Base-by-base conservation (phyloP, 2,329 filamentous ascomycete species). In the Phaeosphaeriaceae sp. region DNA sequence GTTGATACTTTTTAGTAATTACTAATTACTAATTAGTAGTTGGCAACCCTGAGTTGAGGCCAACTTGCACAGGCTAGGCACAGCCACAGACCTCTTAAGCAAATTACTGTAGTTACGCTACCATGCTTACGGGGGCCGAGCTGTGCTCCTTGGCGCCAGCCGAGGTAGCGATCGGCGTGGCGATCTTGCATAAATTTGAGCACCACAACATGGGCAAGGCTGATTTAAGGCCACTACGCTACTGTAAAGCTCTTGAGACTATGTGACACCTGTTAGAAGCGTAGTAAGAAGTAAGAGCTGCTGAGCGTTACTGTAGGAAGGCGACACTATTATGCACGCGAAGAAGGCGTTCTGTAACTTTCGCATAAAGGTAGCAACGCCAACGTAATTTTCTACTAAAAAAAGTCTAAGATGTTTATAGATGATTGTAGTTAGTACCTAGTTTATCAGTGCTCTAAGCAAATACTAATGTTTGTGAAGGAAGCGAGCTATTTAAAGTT, bases 371-470 rank as follows among this genome's bases (percentile, higher is more conserved):
- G 45, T 13, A 47, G 37, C 20, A 47, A 47, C 36, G 41, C 8
- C 17, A 37, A 48, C 23, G 45, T 48, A 37, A 48, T 42, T 26
- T 42, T 42, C 36, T 41, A 32, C 29, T 48, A 47, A 21, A 23
- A 42, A 37, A 0, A 42, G 35, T 37, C 30, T 12, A 11, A 48
- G 15, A 48, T 20, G 17, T 13, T 1, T 16, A 48, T 17, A 42
- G 39, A 42, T 17, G 41, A 29, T 30, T 48, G 15, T 48, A 37
- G 17, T 17, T 48, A 37, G 17, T 17, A 33, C 39, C 32, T 40
- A 6, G 17, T 17, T 39, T n/a, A 46, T 40, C 30, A 11, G 33
- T 39, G 38, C 17, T 34, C 32, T 38, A 8, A 46, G 36, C 36
- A 16, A 33, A 5, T 33, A 33, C 26, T 17, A 43, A 21, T 17